These are phyloP conservation scores for Spathaspora jeffriesii DNA, from an alignment of 1,139 yeast species.

Conservation along the genomic window DNA sequence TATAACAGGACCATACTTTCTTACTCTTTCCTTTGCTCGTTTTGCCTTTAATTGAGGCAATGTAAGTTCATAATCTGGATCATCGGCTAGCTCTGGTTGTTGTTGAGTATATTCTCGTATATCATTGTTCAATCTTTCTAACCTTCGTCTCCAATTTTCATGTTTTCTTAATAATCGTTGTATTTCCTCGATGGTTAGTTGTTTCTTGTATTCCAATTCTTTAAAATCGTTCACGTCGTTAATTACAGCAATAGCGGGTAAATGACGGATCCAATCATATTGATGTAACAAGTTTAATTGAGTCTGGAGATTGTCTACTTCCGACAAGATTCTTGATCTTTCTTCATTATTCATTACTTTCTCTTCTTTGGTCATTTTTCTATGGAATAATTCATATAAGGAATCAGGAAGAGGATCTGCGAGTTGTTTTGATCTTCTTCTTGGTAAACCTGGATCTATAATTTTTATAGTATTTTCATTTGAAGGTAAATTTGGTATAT, in stretches of 20 bases:
- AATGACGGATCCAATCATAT: slow-evolving; percentile 54
- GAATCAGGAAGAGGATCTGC: slow-evolving; percentile 49
- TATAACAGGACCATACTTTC: slow-evolving; percentile 24
- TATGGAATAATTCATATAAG: slow-evolving; percentile 51
- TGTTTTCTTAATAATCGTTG: slow-evolving; percentile 46
- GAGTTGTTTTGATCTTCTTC: slow-evolving; percentile 19
- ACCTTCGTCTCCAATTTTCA: slow-evolving; percentile 42
- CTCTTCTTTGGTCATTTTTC: slow-evolving; percentile 68
- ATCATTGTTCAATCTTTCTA: slow-evolving; percentile 26
- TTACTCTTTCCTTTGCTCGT: slow-evolving; percentile 20
- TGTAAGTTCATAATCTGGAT: slow-evolving; percentile 19
- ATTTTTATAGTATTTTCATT: neutral
- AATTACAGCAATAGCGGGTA: slow-evolving; percentile 57
- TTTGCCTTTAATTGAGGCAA: slow-evolving; percentile 18
- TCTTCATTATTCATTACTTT: slow-evolving; percentile 62
- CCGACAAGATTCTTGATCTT: slow-evolving; percentile 47
- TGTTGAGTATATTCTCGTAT: slow-evolving; percentile 16
- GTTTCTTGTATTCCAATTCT: slow-evolving; percentile 53
- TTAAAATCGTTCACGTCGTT: slow-evolving; percentile 42
- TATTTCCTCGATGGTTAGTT: slow-evolving; percentile 54
- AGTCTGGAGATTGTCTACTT: slow-evolving; percentile 48
- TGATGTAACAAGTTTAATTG: slow-evolving; percentile 49
- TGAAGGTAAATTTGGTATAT: slow-evolving; percentile 9
- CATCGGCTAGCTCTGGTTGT: slow-evolving; percentile 5
- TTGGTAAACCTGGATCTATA: slow-evolving; percentile 17